Evolutionary conservation across 1,284 basidiomycete genomes (phyloP), one percentile per base, ranked within the genome.

Genomic region (Cronartium ribicola): DNA sequence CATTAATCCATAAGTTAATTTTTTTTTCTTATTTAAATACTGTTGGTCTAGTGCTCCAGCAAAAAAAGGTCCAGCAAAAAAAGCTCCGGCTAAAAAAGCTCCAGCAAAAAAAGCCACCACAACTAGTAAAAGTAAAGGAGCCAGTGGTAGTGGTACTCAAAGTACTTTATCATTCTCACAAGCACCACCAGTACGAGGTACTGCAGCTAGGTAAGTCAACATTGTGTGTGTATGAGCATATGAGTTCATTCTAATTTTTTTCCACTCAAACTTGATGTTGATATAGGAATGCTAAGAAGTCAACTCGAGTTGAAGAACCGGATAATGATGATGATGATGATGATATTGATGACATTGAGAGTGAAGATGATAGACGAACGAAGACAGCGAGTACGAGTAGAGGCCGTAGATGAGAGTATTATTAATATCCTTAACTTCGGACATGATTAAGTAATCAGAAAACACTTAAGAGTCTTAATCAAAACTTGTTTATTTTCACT

Each of bases 111-210:
- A 2, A 29, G 43, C 57, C 20, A 48, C 67, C 20, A 70, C 55
- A 48, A 63, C 62, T 29, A 66, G 40, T 39, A 73, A 46, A 55
- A 57, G 20, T 2, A 57, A 57, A 14, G 5, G 51, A 22, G 57
- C 51, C 39, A 61, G 55, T 17, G 63, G 55, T 20, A 22, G 62
- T 51, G 62, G 48, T 7, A 55, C 65, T 17, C 65, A 73, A 22
- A 66, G 63, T 17, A 60, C 70, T 29, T 41, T 71, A 46, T 10
- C 61, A 63, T 71, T 71, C 48, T 64, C 61, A 6, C 61, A 63
- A 44, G 39, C 41, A 46, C 20, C 63, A 29, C 70, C 62, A 40
- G 20, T 57, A 20, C 62, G 70, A 43, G 22, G 63, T 29, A 55
- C 70, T 3, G 66, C 48, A 43, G 43, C 36, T 65, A 62, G 70